Conservation (phyloP, 495 filamentous ascomycete genomes). For the Beverwykella pulmonaria region DNA sequence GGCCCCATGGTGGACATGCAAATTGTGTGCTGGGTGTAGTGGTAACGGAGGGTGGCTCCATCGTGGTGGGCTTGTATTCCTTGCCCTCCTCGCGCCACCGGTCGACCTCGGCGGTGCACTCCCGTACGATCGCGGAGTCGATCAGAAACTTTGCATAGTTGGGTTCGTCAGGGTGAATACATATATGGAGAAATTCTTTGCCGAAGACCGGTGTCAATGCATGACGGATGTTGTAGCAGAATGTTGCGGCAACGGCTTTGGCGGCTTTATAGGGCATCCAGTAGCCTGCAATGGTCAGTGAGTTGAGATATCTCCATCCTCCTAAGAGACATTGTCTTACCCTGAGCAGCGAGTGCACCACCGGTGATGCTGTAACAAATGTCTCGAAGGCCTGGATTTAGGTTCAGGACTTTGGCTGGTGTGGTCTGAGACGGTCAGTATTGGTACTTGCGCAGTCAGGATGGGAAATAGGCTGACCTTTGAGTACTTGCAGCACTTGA, state of each 20-base stretch:
- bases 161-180: constrained; percentile 60
- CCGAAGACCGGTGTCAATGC: constrained; percentile 90
- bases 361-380: constrained; percentile 95
- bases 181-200: constrained; percentile 70
- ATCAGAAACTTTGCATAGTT: constrained; percentile 71
- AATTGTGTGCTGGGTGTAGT: constrained; percentile 9
- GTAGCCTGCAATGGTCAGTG: constrained; percentile 66
- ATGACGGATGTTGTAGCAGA: constrained; percentile 81
- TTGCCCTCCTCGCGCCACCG: constrained; percentile 20
- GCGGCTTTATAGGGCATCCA: constrained; percentile 94
- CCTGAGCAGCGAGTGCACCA: constrained; percentile 85
- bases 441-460: neutral
- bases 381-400: constrained; percentile 79
- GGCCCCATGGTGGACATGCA: constrained; percentile 16
- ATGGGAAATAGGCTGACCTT: constrained; percentile 61
- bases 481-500: constrained; percentile 82
- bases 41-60: neutral
- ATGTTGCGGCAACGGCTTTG: constrained; percentile 78
- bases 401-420: constrained; percentile 75
- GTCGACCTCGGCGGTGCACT: constrained; percentile 58
- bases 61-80: neutral
- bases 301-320: neutral
- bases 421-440: constrained; percentile 63
- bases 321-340: constrained; percentile 50
- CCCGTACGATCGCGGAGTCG: constrained; percentile 58